Evolutionary conservation across 306 rosid genomes (phyloP), one percentile per base, ranked within the genome.

Genomic region (Castanopsis chinensis): DNA sequence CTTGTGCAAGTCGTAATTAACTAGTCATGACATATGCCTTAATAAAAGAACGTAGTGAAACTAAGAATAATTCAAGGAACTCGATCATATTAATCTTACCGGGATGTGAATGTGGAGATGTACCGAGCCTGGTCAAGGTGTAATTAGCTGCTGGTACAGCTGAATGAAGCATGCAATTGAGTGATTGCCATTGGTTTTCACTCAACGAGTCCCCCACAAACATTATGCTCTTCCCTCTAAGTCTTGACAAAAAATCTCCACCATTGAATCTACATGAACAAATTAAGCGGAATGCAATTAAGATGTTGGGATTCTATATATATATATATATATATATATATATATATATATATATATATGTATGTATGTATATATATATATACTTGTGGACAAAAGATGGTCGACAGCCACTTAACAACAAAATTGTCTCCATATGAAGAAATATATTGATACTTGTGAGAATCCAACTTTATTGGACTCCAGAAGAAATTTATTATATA

Each of bases 191-290:
- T 71, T 90, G 92, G 76, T 90, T 90, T 77, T 86, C 80, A 60
- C 92, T 88, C 88, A 90, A 60, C 1, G 91, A 90, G 73, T 88
- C 94, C 68, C 91, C 94, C 74, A 90, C 92, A 79, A 90, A 88
- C 74, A 90, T 15, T 6, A 90, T n/a, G 15, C 73, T 85, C 74
- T 86, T 88, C 60, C 91, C 91, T 72, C 79, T 80, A 5, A 78
- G 52, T 81, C 86, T 79, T 18, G n/a, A 43, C 55, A 91, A 84
- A 23, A 91, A 81, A 55, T 86, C 89, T 82, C 73, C 60, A 37
- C 90, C 91, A 43, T 81, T 21, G 79, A 89, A 89, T 74, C 96
- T 89, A 37, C 45, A 37, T 37, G 45, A 75, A 35, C 18, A 73
- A 58, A 27, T 3, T 6, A 27, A 51, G 64, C 64, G 69, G 72